These are phyloP conservation scores for Salix suchowensis DNA, from an alignment of 345 rosid species.

Conservation along the genomic window DNA sequence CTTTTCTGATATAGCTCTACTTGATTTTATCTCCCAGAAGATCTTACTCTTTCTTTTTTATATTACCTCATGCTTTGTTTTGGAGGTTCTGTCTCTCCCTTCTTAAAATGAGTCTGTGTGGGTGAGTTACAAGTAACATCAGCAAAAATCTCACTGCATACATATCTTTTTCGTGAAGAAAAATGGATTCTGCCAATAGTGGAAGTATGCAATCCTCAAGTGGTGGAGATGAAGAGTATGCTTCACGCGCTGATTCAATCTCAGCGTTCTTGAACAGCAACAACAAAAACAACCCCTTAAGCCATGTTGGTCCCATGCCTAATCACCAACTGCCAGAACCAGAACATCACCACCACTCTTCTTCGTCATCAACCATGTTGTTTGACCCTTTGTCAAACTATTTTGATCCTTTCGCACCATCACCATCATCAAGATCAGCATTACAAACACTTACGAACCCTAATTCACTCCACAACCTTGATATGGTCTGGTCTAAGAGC, in stretches of 20 bases:
- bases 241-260: conserved; percentile 64
- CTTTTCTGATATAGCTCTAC: conserved; percentile 24
- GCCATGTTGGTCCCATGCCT: conserved; percentile 20
- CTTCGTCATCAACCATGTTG: conserved; percentile 30
- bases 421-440: conserved; percentile 21
- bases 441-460: conserved; percentile 22
- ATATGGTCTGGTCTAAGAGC: conserved; percentile 48
- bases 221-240: conserved; percentile 72
- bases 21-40: conserved; percentile 24
- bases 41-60: conserved; percentile 3
- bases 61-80: conserved; percentile 19
- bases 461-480: conserved; percentile 41
- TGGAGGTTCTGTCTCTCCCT: neutral
- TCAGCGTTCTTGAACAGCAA: conserved; percentile 39
- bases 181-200: conserved; percentile 76
- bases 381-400: conserved; percentile 52
- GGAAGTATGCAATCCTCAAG: conserved; percentile 84
- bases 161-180: conserved; percentile 1
- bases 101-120: conserved; percentile 19
- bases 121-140: conserved; percentile 4
- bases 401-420: conserved; percentile 42
- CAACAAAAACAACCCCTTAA: conserved; percentile 9
- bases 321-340: conserved; percentile 25
- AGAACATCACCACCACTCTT: conserved; percentile 21
- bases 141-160: neutral